Evolutionary conservation across 805 yeast genomes (phyloP).

Genomic region (Sugiyamaella chiloensis): DNA sequence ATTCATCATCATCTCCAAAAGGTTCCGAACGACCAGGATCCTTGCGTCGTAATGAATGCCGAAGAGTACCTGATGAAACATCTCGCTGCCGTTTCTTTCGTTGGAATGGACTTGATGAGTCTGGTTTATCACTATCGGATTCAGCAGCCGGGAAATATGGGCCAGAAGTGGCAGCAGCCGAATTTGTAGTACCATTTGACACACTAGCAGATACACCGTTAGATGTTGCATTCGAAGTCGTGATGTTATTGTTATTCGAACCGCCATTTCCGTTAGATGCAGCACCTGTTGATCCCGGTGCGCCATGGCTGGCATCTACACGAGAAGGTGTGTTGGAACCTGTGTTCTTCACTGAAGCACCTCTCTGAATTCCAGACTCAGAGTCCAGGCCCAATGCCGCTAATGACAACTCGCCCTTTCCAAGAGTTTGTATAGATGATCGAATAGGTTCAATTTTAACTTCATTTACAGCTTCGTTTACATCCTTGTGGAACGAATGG

Average conservation of each 20-base stretch:
- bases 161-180: neutral
- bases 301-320: neutral
- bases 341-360: neutral
- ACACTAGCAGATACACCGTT: neutral
- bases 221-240: neutral
- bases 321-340: neutral
- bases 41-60: neutral
- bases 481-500: neutral
- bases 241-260: neutral
- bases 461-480: slow-evolving; percentile 11
- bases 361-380: neutral
- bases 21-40: neutral
- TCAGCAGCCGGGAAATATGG: neutral
- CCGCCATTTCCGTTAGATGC: neutral
- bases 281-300: neutral
- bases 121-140: neutral
- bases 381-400: slow-evolving; percentile 19
- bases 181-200: too few species aligned
- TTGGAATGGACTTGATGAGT: neutral
- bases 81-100: neutral
- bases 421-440: slow-evolving; percentile 30
- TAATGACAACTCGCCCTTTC: slow-evolving; percentile 33
- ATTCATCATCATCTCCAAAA: slow-evolving; percentile 2
- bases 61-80: neutral
- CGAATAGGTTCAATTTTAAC: slow-evolving; percentile 22